Base-by-base conservation (phyloP, 2,329 filamentous ascomycete species). In the Calonectria pseudoturangicola region DNA sequence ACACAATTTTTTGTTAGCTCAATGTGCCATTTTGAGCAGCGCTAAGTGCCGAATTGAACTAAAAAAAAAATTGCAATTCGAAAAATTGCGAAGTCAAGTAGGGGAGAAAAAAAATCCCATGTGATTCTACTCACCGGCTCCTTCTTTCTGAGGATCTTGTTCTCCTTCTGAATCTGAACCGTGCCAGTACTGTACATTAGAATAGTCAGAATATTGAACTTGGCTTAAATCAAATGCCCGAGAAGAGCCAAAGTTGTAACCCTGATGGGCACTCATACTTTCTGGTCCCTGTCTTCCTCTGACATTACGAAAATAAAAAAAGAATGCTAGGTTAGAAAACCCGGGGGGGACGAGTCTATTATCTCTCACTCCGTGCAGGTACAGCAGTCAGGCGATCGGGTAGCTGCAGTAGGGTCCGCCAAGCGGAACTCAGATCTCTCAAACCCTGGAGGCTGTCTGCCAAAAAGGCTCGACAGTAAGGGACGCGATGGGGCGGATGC, bases 171-270 rank as follows among this genome's bases (percentile, higher is more conserved):
- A 85, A 70, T 87, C 83, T 47, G 82, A 80, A 12, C 79, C 74
- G 65, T 84, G 80, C 66, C 82, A 84, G 76, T 83, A 88, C 73
- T 86, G 81, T 64, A 88, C 79, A 39, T 86, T 81, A 73, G 84
- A 85, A 80, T 85, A 87, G 77, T 87, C 80, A 74, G 85, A 84
- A 72, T 81, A 84, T 75, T 86, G 83, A 70, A 87, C 81, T 75
- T 84, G 76, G 71, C 79, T 77, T 75, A 79, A 84, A 77, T 84
- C 82, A 80, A 85, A 71, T 70, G 84, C 77, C 83, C 86, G 82
- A 66, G 81, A 80, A 54, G 85, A 83, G 82, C 84, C 85, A 79
- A 81, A 83, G 68, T 85, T 82, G 74, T 85, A 79, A 66, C 78
- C 80, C 73, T 79, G 81, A 77, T 78, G 77, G 76, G 79, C 80